Percentiles rank a stretch among this genome's conserved stretches.
phyloP scores from a whole-genome alignment of 805 yeast species.

The Candida tallmaniae region DNA sequence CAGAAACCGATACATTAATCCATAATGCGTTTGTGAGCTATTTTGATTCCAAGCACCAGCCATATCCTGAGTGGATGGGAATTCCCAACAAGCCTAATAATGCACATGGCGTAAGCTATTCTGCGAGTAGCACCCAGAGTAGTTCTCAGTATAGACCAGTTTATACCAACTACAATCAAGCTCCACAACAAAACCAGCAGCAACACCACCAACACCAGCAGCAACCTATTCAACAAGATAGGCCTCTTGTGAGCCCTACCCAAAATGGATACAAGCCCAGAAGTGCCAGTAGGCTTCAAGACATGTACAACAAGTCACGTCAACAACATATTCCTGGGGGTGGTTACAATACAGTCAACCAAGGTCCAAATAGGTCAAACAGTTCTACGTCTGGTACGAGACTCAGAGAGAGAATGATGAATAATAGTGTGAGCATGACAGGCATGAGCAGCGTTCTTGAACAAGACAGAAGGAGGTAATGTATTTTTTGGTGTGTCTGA shows the following conservation, averaged over 20 bases:
- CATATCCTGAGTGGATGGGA: constrained; percentile 45
- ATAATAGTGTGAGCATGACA: constrained; percentile 13
- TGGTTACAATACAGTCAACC: constrained; percentile 20
- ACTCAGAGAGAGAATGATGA: constrained; percentile 26
- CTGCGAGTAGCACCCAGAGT: not conserved
- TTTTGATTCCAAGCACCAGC: constrained; percentile 25
- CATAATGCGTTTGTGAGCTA: constrained; percentile 41
- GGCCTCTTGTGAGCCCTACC: constrained; percentile 1
- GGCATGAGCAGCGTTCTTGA: constrained; percentile 9
- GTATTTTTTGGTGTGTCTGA: too few species aligned
- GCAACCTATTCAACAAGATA: constrained; percentile 3
- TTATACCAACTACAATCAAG: constrained; percentile 15
- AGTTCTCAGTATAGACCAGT: constrained; percentile 23
- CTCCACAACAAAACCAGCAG: constrained; percentile 8
- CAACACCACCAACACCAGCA: constrained; percentile 7
- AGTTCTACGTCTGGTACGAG: constrained; percentile 25
- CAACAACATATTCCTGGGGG: constrained; percentile 34
- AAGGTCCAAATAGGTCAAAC: constrained; percentile 20
- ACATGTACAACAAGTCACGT: constrained; percentile 36
- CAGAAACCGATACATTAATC: constrained; percentile 36
- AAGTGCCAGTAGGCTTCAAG: constrained; percentile 32
- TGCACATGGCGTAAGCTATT: not conserved
- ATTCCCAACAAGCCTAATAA: constrained; percentile 9
- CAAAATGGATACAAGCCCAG: constrained; percentile 24
- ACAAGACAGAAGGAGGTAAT: too few species aligned